Percentiles rank a stretch among this genome's conserved stretches.
Conservation (phyloP, 2,329 filamentous ascomycete genomes). For the Acrocalymma vagum region DNA sequence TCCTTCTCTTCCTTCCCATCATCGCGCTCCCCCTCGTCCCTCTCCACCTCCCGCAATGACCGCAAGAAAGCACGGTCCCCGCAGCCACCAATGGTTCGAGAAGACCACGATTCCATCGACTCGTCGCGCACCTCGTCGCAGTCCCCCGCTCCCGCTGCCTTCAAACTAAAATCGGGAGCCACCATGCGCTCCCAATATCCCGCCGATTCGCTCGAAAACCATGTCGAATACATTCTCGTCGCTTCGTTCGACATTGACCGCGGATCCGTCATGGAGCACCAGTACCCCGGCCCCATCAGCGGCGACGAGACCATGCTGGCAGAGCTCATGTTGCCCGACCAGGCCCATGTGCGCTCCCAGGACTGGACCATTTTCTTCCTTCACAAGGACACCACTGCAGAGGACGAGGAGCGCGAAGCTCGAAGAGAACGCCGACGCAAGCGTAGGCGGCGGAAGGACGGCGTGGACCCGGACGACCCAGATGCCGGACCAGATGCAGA, state of each 20-base stretch:
- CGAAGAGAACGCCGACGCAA: slow-evolving; percentile 64
- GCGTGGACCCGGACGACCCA: slow-evolving; percentile 54
- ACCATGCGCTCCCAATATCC: slow-evolving; percentile 57
- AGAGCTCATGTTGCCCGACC: slow-evolving; percentile 97
- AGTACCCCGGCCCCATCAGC: slow-evolving; percentile 93
- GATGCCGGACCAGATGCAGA: slow-evolving; percentile 38
- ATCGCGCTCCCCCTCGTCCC: slow-evolving; percentile 48
- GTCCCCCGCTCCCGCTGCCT: slow-evolving; percentile 18
- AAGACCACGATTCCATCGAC: slow-evolving; percentile 38
- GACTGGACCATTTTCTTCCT: slow-evolving; percentile 99
- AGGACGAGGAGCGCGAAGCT: slow-evolving; percentile 74
- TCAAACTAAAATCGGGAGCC: slow-evolving; percentile 3
- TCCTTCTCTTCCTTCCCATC: slow-evolving; percentile 54
- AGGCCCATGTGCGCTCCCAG: slow-evolving; percentile 91
- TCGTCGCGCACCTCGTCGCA: slow-evolving; percentile 39
- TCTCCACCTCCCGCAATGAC: slow-evolving; percentile 46
- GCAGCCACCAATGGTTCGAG: slow-evolving; percentile 43
- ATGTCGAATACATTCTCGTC: slow-evolving; percentile 98
- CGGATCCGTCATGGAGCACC: slow-evolving; percentile 97
- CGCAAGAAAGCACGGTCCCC: slow-evolving; percentile 43
- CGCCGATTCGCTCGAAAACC: slow-evolving; percentile 69
- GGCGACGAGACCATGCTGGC: slow-evolving; percentile 98
- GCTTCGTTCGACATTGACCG: slow-evolving; percentile 97
- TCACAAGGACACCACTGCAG: slow-evolving; percentile 89
- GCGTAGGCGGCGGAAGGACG: slow-evolving; percentile 53